Conservation (phyloP, 768 basidiomycete species). For the Lentinula boryana region DNA sequence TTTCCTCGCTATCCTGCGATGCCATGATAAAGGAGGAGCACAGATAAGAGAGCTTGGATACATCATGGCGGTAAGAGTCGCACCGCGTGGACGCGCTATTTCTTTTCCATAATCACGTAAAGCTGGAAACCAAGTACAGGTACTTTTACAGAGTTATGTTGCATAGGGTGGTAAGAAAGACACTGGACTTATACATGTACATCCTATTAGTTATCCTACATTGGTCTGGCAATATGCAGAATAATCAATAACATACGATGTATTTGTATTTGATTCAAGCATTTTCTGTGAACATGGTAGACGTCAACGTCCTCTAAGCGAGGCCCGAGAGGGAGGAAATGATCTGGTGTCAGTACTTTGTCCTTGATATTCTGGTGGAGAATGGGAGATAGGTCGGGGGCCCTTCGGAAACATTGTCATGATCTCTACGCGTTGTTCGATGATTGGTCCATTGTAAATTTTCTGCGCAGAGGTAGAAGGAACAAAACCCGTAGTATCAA, state of each 20-base stretch:
- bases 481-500: slow-evolving; percentile 23
- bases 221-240: no score
- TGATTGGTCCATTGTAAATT: slow-evolving; percentile 1
- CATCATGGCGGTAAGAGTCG: not conserved
- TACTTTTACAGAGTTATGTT: no score
- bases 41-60: not conserved
- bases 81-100: not conserved
- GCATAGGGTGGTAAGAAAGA: no score
- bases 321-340: not conserved
- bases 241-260: no score
- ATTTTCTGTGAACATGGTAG: not conserved
- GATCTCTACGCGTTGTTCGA: slow-evolving; percentile 7
- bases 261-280: no score
- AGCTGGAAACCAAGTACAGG: no score
- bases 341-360: not conserved
- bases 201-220: no score
- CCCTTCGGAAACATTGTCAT: slow-evolving; percentile 3
- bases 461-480: not conserved
- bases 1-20: not conserved
- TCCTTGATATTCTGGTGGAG: slow-evolving; percentile 5
- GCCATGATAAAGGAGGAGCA: not conserved
- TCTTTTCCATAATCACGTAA: no score
- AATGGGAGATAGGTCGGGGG: slow-evolving; percentile 4
- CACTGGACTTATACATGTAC: no score
- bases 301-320: not conserved